Base-by-base conservation (phyloP, 192 early-diverging fungal species). In the Podila horticola region DNA sequence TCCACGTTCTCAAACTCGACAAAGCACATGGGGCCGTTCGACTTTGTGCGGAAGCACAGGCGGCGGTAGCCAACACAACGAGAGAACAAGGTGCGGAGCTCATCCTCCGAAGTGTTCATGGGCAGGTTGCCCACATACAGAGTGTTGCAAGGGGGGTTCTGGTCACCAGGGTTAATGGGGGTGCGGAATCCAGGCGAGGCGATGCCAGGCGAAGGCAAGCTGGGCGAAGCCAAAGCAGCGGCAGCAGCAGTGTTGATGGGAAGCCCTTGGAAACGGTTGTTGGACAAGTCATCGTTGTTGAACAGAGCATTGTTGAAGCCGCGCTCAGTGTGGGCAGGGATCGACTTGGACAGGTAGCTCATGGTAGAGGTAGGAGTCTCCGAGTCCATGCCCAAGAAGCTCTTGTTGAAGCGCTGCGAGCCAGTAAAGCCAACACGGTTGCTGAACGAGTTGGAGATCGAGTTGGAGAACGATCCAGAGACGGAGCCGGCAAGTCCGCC, bases 81-180 rank as follows among this genome's bases (percentile, higher is more conserved):
- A 8, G 85, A 86, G 85, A 99, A 99, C 36, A 97, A 58, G 60
- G 86, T 86, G 29, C 93, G 88, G 63, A 99, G 88, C 84, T 99
- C 97, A 17, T 96, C 95, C 83, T 98, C 97, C 29, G 84, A 90
- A 24, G 97, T 94, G 71, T 95, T 91, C 64, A 89, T 87, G 15
- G 97, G 95, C 31, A 99, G 85, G 82, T 99, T 99, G 33, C 97
- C 97, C 30, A 99, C 96, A 73, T 99, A 99, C n/a, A 99, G 86
- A 6, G 97, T 99, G 82, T 99, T 99, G 88, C 97, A 99, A 2
- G 97, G 97, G 49, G 97, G 97, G 82, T 99, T 99, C 83, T 98
- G 97, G 85, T 99, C 97, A 41, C 87, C 89, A 22, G 86, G 68
- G 70, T 90, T 95, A 74, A 76, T 86, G 66, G 89, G 84, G 12